phyloP scores from a whole-genome alignment of 2,329 filamentous ascomycete genomes.

The Blastomyces silverae region DNA sequence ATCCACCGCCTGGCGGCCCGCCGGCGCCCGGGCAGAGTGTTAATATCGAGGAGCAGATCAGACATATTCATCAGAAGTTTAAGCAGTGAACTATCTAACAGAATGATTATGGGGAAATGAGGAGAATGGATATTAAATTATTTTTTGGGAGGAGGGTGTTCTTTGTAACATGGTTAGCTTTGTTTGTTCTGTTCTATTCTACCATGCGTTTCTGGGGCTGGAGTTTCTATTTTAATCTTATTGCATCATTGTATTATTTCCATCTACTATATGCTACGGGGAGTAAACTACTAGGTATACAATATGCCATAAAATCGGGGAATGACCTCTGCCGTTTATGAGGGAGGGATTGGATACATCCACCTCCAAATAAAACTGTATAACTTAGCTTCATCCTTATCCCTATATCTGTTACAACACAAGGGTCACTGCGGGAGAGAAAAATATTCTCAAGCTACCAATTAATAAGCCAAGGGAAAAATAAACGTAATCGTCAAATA shows the following conservation, averaged over 20 bases:
- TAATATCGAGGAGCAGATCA: conserved; percentile 81
- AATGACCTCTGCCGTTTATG: neutral
- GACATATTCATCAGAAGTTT: conserved; percentile 57
- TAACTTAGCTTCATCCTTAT: too few relatives aligned
- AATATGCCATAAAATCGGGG: neutral
- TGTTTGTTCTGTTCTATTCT: neutral
- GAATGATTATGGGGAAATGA: neutral
- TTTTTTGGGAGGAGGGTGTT: neutral
- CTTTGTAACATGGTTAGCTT: neutral
- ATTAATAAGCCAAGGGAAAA: neutral
- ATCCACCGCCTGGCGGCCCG: conserved; percentile 15
- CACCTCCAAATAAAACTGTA: neutral
- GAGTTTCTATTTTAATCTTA: neutral
- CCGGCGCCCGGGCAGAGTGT: conserved; percentile 41
- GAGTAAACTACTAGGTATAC: neutral
- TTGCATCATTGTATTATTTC: conserved; percentile 2
- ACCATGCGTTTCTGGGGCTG: neutral
- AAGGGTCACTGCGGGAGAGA: too few relatives aligned
- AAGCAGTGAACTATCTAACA: conserved; percentile 26
- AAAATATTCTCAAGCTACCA: neutral
- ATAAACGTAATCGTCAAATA: neutral
- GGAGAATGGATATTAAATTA: neutral
- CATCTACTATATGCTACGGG: neutral
- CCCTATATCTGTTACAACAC: too few relatives aligned
- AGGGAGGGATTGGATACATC: neutral